Evolutionary conservation across 257 asterid species (phyloP).

Genomic region (Schizonepeta tenuifolia): DNA sequence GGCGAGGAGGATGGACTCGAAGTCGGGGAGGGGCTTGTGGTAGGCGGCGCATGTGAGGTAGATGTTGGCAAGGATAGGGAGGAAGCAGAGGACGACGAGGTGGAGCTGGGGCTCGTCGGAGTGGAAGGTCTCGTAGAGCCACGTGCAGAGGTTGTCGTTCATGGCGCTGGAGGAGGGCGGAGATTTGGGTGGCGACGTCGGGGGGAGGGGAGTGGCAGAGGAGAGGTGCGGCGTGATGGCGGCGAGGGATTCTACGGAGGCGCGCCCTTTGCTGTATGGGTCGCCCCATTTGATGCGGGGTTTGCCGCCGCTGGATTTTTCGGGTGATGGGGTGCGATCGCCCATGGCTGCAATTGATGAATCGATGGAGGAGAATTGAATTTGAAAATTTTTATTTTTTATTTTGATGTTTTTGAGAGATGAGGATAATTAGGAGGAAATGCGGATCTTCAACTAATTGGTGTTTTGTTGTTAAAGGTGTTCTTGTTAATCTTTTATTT

Average conservation of each 20-base stretch:
- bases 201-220: conserved; percentile 66
- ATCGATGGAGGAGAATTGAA: not conserved
- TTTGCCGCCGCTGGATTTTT: conserved; percentile 28
- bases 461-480: not conserved
- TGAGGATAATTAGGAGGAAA: conserved; percentile 37
- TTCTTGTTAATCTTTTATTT: too few relatives aligned
- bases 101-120: conserved; percentile 72
- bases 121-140: conserved; percentile 97
- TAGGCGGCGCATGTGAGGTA: conserved; percentile 78
- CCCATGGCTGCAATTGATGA: too few relatives aligned
- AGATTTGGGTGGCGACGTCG: conserved; percentile 55
- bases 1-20: conserved; percentile 81
- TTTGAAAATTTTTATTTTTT: not conserved
- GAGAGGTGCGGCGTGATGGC: conserved; percentile 58
- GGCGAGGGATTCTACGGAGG: conserved; percentile 63
- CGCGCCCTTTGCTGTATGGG: conserved; percentile 61
- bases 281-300: conserved; percentile 77
- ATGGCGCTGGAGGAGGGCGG: conserved; percentile 75
- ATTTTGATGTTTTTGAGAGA: not conserved
- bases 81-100: conserved; percentile 76
- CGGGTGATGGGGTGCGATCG: conserved; percentile 35
- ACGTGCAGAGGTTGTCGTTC: conserved; percentile 78
- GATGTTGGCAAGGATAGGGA: conserved; percentile 74
- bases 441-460: conserved; percentile 27
- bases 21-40: conserved; percentile 76